These are phyloP conservation scores for Ganoderma sp. DNA, from an alignment of 1,284 basidiomycete species.

Conservation along the genomic window DNA sequence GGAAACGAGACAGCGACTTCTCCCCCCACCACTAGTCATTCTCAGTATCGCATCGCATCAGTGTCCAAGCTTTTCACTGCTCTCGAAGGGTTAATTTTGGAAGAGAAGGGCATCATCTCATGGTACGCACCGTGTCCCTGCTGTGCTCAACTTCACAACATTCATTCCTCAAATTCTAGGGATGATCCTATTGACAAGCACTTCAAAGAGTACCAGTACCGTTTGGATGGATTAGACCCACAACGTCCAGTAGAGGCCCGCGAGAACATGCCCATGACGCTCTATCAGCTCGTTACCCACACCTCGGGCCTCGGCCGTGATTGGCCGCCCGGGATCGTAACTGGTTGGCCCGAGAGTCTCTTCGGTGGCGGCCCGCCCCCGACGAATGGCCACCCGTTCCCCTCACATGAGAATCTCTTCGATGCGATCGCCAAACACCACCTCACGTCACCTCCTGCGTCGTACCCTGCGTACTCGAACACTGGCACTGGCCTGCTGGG, in stretches of 20 bases:
- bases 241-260: background rate
- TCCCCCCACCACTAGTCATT: constrained; percentile 21
- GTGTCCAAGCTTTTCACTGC: constrained; percentile 55
- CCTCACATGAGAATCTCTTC: constrained; percentile 42
- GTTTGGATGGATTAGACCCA: constrained; percentile 20
- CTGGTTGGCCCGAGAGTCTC: constrained; percentile 46
- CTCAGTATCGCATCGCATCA: constrained; percentile 44
- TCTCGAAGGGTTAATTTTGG: constrained; percentile 52
- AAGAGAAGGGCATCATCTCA: constrained; percentile 48
- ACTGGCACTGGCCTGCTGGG: constrained; percentile 50
- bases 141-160: background rate
- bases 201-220: constrained; percentile 43
- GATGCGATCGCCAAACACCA: constrained; percentile 45
- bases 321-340: constrained; percentile 47
- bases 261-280: constrained; percentile 42
- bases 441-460: constrained; percentile 49
- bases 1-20: constrained; percentile 23
- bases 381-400: constrained; percentile 41
- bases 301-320: constrained; percentile 55
- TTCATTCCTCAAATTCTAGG: constrained; percentile 34
- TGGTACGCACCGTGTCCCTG: constrained; percentile 41
- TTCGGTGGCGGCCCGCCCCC: constrained; percentile 38
- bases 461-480: constrained; percentile 57
- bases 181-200: constrained; percentile 51
- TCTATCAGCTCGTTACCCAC: constrained; percentile 54